Conservation (phyloP, 805 yeast genomes). For the Metschnikowia shivogae region DNA sequence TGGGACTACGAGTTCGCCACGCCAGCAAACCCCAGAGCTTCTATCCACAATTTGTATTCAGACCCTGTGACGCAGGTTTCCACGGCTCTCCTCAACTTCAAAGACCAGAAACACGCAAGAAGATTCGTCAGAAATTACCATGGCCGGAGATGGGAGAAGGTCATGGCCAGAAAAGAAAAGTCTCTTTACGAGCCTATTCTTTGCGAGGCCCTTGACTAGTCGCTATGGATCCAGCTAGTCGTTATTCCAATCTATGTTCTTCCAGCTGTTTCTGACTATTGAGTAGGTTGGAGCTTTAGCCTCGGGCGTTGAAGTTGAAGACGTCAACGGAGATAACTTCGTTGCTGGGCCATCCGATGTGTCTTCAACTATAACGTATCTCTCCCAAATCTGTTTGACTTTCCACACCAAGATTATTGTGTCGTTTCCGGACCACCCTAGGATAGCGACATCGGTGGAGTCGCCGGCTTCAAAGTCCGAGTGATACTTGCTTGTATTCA, state of each 20-base stretch:
- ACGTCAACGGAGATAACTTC: neutral
- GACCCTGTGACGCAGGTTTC: constrained; percentile 28
- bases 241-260: constrained; percentile 40
- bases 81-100: constrained; percentile 40
- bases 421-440: constrained; percentile 78
- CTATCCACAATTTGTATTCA: constrained; percentile 21
- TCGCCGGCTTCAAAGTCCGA: constrained; percentile 19
- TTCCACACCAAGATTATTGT: constrained; percentile 75
- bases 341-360: neutral
- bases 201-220: constrained; percentile 32
- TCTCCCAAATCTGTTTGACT: constrained; percentile 76
- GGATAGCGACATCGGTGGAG: constrained; percentile 28
- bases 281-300: constrained; percentile 27
- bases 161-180: constrained; percentile 23
- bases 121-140: constrained; percentile 52
- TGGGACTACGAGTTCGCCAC: constrained; percentile 49
- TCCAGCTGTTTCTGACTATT: constrained; percentile 69
- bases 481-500: constrained; percentile 47
- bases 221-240: constrained; percentile 8
- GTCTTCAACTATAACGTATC: constrained; percentile 61
- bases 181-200: constrained; percentile 33
- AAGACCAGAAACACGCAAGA: constrained; percentile 40
- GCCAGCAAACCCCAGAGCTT: constrained; percentile 15
- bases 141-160: constrained; percentile 42
- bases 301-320: neutral